Conservation (phyloP, 768 basidiomycete species). For the Brasilioporus rufonigricans region DNA sequence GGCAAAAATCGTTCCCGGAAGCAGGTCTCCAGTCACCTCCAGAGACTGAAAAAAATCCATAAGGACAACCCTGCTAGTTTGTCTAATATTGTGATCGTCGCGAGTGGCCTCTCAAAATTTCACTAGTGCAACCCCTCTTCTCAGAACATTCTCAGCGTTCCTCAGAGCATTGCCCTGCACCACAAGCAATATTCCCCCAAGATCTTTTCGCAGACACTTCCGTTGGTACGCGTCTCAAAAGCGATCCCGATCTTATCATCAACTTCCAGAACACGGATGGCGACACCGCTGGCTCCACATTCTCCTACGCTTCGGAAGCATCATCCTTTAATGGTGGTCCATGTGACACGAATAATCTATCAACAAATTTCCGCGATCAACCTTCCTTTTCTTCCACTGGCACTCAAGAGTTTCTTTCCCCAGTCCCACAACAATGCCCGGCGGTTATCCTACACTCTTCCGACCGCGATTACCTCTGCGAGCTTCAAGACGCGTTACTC, state of each 20-base stretch:
- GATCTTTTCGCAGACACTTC: slow-evolving; percentile 10
- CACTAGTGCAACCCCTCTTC: slow-evolving; percentile 26
- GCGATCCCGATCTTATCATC: slow-evolving; percentile 8
- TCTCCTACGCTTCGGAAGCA: slow-evolving; percentile 6
- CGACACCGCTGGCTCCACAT: not conserved
- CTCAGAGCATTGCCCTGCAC: slow-evolving; percentile 8
- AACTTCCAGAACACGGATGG: slow-evolving; percentile 5
- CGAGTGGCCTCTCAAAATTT: not conserved
- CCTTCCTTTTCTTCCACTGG: not conserved
- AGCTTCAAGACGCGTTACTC: slow-evolving; percentile 10
- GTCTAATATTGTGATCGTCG: slow-evolving; percentile 11
- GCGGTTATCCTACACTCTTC: not conserved
- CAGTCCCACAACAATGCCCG: slow-evolving; percentile 7
- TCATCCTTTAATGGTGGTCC: not conserved
- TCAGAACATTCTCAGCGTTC: slow-evolving; percentile 20
- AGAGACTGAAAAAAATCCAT: slow-evolving; percentile 35
- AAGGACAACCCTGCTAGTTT: slow-evolving; percentile 32
- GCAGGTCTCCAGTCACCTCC: slow-evolving; percentile 40
- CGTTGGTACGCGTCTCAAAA: slow-evolving; percentile 9
- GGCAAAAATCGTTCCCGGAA: slow-evolving; percentile 38
- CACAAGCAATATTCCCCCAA: slow-evolving; percentile 7
- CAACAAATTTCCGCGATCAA: slow-evolving; percentile 8
- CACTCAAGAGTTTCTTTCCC: slow-evolving; percentile 9
- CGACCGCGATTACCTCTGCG: slow-evolving; percentile 12
- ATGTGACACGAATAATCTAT: slow-evolving; percentile 1